Evolutionary conservation across 495 filamentous ascomycete species (phyloP).

Genomic region (Penicillium ochrochloron): DNA sequence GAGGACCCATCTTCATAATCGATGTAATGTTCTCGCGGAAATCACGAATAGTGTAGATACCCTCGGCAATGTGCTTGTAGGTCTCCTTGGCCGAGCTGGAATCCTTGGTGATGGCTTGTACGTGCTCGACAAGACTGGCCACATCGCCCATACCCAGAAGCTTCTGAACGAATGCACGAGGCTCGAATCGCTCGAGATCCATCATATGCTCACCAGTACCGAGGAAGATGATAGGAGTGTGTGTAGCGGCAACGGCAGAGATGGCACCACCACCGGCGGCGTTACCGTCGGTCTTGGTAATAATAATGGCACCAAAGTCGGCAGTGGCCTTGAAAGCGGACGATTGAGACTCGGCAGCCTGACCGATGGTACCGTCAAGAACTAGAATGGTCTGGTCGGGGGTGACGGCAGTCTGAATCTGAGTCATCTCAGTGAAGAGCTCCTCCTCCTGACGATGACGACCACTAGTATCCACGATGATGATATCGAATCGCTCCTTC

Average conservation of each 20-base stretch:
- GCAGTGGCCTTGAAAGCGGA: constrained; percentile 97
- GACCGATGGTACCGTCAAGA: constrained; percentile 93
- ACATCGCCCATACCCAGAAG: constrained; percentile 97
- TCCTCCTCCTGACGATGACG: constrained; percentile 93
- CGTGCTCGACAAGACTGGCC: constrained; percentile 92
- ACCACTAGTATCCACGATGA: constrained; percentile 96
- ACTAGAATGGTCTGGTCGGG: constrained; percentile 99
- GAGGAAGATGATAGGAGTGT: constrained; percentile 96
- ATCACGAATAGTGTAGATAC: constrained; percentile 94
- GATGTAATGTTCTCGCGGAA: constrained; percentile 93
- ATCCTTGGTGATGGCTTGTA: constrained; percentile 94
- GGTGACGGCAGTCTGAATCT: constrained; percentile 89
- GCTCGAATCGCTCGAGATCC: constrained; percentile 90
- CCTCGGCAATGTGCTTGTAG: constrained; percentile 97
- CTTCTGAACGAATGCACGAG: constrained; percentile 88
- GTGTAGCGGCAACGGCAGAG: constrained; percentile 95
- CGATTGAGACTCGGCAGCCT: constrained; percentile 91
- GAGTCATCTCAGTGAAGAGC: constrained; percentile 96
- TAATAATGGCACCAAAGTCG: constrained; percentile 97
- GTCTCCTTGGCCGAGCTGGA: constrained; percentile 81
- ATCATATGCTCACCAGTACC: constrained; percentile 97
- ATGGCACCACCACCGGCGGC: constrained; percentile 96
- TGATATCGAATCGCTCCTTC: constrained; percentile 97
- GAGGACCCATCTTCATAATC: constrained; percentile 99
- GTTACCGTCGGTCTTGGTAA: constrained; percentile 97